phyloP scores from a whole-genome alignment of 164 flowering plant species.

The Echeveria elegans region DNA sequence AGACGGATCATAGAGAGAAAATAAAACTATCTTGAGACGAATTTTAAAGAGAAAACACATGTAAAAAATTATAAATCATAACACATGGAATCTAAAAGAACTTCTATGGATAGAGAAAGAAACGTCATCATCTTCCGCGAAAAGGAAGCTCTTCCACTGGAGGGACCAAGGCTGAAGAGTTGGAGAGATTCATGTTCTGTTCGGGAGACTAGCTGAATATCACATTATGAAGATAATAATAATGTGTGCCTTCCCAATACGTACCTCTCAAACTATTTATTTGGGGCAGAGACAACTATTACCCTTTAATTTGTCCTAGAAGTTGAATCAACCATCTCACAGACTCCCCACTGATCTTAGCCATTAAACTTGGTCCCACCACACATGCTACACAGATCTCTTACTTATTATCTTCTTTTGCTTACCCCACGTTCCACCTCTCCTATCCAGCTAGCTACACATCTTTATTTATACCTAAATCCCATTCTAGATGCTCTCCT shows the following conservation, averaged over 20 bases:
- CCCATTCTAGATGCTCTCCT: neutral
- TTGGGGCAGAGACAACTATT: neutral
- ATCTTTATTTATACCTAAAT: neutral
- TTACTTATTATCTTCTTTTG: neutral
- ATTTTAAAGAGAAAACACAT: too few species aligned
- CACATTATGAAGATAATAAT: neutral
- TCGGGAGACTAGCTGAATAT: too few species aligned
- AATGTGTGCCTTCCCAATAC: neutral
- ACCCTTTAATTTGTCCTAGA: neutral
- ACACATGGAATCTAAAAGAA: too few species aligned
- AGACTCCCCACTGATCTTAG: neutral
- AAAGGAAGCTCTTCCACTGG: too few species aligned
- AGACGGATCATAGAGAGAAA: too few species aligned
- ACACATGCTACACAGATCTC: constrained; percentile 3
- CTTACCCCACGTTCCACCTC: neutral
- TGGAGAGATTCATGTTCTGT: too few species aligned
- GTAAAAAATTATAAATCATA: too few species aligned
- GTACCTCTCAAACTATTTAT: neutral
- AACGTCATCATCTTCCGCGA: too few species aligned
- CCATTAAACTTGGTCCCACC: neutral
- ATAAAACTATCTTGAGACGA: too few species aligned
- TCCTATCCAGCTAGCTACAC: neutral
- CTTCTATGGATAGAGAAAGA: too few species aligned
- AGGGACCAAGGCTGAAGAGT: too few species aligned
- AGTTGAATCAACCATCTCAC: neutral